Percentiles rank a stretch among this genome's conserved stretches.
Conservation (phyloP, 2,329 filamentous ascomycete genomes). For the Trichoderma harzianum region DNA sequence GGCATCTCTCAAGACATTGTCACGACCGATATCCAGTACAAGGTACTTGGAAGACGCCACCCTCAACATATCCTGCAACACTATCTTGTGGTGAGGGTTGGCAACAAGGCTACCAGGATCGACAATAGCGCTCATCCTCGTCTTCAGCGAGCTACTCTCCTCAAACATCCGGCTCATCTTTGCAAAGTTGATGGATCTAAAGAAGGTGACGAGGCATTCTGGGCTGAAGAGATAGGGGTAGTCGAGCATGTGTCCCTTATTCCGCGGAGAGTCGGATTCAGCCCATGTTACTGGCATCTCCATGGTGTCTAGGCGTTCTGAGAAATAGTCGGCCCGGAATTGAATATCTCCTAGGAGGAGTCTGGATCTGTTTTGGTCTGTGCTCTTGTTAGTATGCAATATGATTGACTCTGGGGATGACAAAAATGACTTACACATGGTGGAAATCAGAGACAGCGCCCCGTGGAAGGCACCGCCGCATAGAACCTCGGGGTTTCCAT, state of each 20-base stretch:
- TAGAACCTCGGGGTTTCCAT: slow-evolving; percentile 67
- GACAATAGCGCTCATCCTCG: slow-evolving; percentile 54
- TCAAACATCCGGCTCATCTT: slow-evolving; percentile 80
- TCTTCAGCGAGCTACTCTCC: slow-evolving; percentile 57
- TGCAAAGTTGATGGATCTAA: slow-evolving; percentile 83
- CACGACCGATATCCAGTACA: slow-evolving; percentile 64
- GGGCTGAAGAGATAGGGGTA: slow-evolving; percentile 77
- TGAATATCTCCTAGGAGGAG: slow-evolving; percentile 65
- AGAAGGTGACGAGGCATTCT: slow-evolving; percentile 72
- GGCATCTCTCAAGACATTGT: slow-evolving; percentile 66
- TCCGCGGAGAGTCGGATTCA: slow-evolving; percentile 56
- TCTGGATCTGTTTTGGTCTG: slow-evolving; percentile 60
- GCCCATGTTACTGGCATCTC: slow-evolving; percentile 73
- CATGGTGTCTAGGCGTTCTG: slow-evolving; percentile 70
- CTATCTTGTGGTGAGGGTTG: slow-evolving; percentile 56
- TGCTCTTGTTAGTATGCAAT: background rate
- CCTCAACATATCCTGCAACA: slow-evolving; percentile 60
- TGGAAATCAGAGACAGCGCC: slow-evolving; percentile 68
- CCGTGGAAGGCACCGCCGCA: slow-evolving; percentile 71
- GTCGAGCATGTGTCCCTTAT: slow-evolving; percentile 70
- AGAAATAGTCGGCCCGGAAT: slow-evolving; percentile 73
- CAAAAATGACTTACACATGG: slow-evolving; percentile 59
- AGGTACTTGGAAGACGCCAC: slow-evolving; percentile 68
- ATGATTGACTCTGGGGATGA: too few relatives aligned
- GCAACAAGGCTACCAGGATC: slow-evolving; percentile 53